phyloP scores from a whole-genome alignment of 169 alveolate species.

The Perkinsus marinus region DNA sequence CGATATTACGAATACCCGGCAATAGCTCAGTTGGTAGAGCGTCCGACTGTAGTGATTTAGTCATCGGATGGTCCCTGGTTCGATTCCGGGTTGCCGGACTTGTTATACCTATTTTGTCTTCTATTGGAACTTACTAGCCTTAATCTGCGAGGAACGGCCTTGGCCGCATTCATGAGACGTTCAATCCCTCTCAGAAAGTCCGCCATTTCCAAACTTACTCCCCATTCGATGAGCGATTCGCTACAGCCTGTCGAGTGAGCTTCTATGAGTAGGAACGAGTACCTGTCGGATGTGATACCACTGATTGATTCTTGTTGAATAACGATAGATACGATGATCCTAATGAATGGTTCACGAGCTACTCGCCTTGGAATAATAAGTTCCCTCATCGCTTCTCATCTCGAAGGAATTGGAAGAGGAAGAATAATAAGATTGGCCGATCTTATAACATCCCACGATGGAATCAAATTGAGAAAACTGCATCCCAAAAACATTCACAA shows the following conservation, averaged over 20 bases:
- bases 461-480: background rate
- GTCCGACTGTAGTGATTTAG: background rate
- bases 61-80: background rate
- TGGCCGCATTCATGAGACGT: no score
- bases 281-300: background rate
- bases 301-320: background rate
- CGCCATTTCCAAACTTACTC: background rate
- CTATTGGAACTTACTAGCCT: no score
- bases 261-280: background rate
- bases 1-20: background rate
- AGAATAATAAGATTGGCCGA: background rate
- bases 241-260: background rate
- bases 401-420: background rate
- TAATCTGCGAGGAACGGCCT: no score
- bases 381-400: background rate
- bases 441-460: background rate
- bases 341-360: background rate
- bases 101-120: no score
- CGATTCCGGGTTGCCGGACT: background rate
- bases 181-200: background rate
- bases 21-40: background rate
- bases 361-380: background rate
- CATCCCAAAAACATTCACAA: background rate
- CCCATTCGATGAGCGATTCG: background rate
- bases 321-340: background rate